Base-by-base conservation (phyloP, 2,329 filamentous ascomycete species). In the Ophiostoma perfectum region DNA sequence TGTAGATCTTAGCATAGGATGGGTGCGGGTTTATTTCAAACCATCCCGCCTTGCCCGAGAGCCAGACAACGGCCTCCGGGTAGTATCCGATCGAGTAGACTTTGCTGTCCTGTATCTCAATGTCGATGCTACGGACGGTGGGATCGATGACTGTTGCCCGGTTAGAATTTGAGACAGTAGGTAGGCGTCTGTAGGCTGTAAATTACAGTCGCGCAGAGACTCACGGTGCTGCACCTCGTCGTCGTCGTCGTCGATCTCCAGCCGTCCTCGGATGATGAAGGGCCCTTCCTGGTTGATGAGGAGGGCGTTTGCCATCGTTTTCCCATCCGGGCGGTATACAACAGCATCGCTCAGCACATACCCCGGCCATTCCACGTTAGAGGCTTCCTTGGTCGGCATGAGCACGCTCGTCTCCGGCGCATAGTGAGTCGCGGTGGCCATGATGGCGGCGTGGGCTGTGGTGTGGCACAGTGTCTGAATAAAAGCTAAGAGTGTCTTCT, bases 1-100 rank as follows among this genome's bases (percentile, higher is more conserved):
- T 77, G 76, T 84, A 88, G 41, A 86, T 85, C 5, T 77, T 73
- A 66, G 78, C 77, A 75, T 91, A 93, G 2, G 78, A 76, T 9
- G 79, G 74, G n/a, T 84, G 79, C 1, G 90, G 88, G 44, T 80
- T 80, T 58, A 92, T 82, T 74, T 88, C 84, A 74, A 86, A 91
- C 88, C 89, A 92, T 62, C 88, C 89, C 12, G 87, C 83, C 67
- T 80, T 76, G 49, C 87, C 87, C 42, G 82, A 80, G 0, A 88
- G 86, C 90, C 90, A 92, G 42, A 90, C 79, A n/a, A 84, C 80
- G 4, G 85, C 81, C 18, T 81, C 79, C 0, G 81, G 82, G 66
- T 84, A 82, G 14, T 79, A 78, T 64, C 84, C 84, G 44, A 89
- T 85, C 12, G 87, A 84, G 73, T 84, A 87, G 66, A 91, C 80